Evolutionary conservation across 2,329 filamentous ascomycete species (phyloP).

Genomic region (Cercospora berteroae): DNA sequence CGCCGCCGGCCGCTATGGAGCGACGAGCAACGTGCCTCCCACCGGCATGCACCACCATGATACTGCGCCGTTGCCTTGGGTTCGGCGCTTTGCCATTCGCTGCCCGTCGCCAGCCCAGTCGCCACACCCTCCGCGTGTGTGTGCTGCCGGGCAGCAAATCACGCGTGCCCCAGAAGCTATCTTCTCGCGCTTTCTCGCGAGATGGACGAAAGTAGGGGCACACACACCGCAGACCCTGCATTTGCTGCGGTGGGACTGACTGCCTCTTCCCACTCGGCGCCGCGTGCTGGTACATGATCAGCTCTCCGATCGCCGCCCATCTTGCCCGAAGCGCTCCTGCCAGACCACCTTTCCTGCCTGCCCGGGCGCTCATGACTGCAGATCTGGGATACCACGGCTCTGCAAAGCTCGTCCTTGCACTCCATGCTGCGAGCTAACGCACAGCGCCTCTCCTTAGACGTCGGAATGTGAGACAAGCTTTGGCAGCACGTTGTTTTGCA

Average conservation of each 20-base stretch:
- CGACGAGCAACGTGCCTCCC: not conserved
- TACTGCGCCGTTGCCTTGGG: not conserved
- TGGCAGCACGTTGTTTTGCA: not conserved
- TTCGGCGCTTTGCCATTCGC: not conserved
- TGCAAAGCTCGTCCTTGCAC: not conserved
- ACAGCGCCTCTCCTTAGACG: not conserved
- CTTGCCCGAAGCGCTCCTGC: conserved; percentile 3
- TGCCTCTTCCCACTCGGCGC: not conserved
- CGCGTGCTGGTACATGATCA: not conserved
- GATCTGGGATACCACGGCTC: not conserved
- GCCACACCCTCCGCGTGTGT: not conserved
- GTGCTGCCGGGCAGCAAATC: not conserved
- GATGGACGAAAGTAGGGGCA: not conserved
- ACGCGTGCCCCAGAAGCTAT: not conserved
- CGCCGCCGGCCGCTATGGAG: not conserved
- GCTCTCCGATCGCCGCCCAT: conserved; percentile 2
- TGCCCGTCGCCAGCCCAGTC: not conserved
- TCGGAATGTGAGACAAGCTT: conserved; percentile 12
- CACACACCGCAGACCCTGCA: conserved; percentile 8
- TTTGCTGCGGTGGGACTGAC: not conserved
- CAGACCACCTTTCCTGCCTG: conserved; percentile 1
- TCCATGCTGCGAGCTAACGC: not conserved
- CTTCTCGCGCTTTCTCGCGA: not conserved
- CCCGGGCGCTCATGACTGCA: not conserved
- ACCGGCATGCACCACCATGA: not conserved